Evolutionary conservation across 2,329 filamentous ascomycete genomes (phyloP).

Genomic region (Ilyonectria destructans): DNA sequence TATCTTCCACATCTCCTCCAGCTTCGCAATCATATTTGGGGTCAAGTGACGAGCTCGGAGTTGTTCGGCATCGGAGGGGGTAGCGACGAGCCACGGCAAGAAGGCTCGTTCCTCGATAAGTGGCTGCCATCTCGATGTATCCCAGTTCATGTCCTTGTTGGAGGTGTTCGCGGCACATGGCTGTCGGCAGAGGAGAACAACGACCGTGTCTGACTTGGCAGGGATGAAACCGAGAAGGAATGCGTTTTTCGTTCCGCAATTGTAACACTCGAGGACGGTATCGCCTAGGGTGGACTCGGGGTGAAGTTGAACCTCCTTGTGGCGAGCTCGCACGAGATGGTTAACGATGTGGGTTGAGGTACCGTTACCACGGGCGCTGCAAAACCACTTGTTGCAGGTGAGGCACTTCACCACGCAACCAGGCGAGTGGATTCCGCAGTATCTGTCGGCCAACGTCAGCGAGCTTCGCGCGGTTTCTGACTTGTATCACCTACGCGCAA

Average conservation of each 20-base stretch:
- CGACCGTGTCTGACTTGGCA: conserved; percentile 97
- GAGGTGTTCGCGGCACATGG: conserved; percentile 96
- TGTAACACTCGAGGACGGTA: conserved; percentile 98
- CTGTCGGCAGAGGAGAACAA: conserved; percentile 95
- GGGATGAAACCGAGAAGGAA: conserved; percentile 98
- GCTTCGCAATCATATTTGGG: conserved; percentile 93
- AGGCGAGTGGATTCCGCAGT: conserved; percentile 97
- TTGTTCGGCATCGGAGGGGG: conserved; percentile 94
- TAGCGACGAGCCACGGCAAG: conserved; percentile 90
- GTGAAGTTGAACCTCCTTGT: conserved; percentile 99
- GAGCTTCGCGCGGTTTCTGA: conserved; percentile 22
- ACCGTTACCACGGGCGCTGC: conserved; percentile 95
- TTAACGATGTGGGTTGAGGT: conserved; percentile 99
- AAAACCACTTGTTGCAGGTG: conserved; percentile 98
- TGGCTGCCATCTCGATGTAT: conserved; percentile 97
- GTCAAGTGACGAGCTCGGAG: conserved; percentile 94
- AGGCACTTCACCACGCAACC: conserved; percentile 97
- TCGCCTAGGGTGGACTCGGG: conserved; percentile 94
- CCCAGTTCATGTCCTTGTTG: conserved; percentile 99
- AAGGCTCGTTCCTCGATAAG: conserved; percentile 98
- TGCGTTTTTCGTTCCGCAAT: conserved; percentile 99
- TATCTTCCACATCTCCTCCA: conserved; percentile 99
- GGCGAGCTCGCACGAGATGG: conserved; percentile 94
- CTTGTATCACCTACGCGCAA: conserved; percentile 82
- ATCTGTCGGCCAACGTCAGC: conserved; percentile 68